Conservation (phyloP, 2,329 filamentous ascomycete species). For the Incumbomyces delicatus region DNA sequence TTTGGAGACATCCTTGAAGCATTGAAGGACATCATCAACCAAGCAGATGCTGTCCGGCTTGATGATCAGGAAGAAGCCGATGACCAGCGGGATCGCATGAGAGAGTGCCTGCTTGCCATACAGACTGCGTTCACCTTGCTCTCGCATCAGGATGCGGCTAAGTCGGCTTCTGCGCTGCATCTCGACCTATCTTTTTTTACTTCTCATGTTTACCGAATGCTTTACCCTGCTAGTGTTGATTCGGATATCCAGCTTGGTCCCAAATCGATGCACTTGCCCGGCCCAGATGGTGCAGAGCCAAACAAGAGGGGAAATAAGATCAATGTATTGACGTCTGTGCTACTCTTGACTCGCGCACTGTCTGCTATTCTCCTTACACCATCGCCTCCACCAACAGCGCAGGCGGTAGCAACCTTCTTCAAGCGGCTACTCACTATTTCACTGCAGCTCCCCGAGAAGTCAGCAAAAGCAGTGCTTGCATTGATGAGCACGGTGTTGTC, state of each 20-base stretch:
- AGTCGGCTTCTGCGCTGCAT: slow-evolving; percentile 68
- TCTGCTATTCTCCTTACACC: slow-evolving; percentile 68
- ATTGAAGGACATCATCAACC: slow-evolving; percentile 79
- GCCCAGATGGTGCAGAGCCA: slow-evolving; percentile 43
- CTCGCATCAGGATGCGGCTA: slow-evolving; percentile 83
- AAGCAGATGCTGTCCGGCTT: slow-evolving; percentile 47
- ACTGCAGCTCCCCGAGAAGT: slow-evolving; percentile 85
- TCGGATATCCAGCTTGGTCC: slow-evolving; percentile 75
- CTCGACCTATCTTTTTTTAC: slow-evolving; percentile 94
- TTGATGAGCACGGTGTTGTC: slow-evolving; percentile 70
- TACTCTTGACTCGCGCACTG: slow-evolving; percentile 79
- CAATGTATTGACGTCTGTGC: slow-evolving; percentile 90
- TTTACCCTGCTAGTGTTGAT: slow-evolving; percentile 69
- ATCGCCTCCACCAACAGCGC: slow-evolving; percentile 60
- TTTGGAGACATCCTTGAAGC: slow-evolving; percentile 94
- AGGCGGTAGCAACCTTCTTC: slow-evolving; percentile 80
- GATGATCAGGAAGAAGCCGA: slow-evolving; percentile 30
- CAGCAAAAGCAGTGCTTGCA: slow-evolving; percentile 66
- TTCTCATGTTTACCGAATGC: slow-evolving; percentile 78
- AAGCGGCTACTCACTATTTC: slow-evolving; percentile 79
- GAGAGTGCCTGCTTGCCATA: slow-evolving; percentile 85
- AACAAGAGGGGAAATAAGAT: slow-evolving; percentile 54
- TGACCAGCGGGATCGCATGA: slow-evolving; percentile 60
- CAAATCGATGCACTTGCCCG: slow-evolving; percentile 61
- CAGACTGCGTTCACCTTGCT: slow-evolving; percentile 95